A percentile compares a stretch with the other conserved stretches of the same genome.
Evolutionary conservation across 2,329 filamentous ascomycete species (phyloP).

Genomic region (Trichoderma afroharzianum): DNA sequence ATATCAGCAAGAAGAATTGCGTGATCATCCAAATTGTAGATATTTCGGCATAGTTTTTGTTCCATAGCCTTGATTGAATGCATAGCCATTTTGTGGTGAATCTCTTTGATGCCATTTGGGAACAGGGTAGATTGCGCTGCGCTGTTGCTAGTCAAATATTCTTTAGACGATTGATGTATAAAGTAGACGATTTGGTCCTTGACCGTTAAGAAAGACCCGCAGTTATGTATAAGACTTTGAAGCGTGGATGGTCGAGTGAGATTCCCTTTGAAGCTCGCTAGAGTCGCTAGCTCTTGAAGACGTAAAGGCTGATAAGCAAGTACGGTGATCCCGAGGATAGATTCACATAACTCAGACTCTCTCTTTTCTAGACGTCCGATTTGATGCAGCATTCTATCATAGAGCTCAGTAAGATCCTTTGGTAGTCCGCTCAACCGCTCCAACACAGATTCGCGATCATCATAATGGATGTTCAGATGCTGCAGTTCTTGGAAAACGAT

Average conservation of each 20-base stretch:
- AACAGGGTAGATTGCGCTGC: slow-evolving; percentile 28
- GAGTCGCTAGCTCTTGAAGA: not conserved
- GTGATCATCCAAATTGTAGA: slow-evolving; percentile 29
- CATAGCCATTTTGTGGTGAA: slow-evolving; percentile 36
- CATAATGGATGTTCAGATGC: slow-evolving; percentile 14
- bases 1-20: slow-evolving; percentile 13
- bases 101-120: slow-evolving; percentile 22
- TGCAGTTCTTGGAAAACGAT: slow-evolving; percentile 19
- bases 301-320: not conserved
- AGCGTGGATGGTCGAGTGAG: not conserved
- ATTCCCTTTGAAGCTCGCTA: not conserved
- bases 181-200: slow-evolving; percentile 31
- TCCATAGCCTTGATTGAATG: slow-evolving; percentile 23
- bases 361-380: not conserved
- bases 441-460: not conserved
- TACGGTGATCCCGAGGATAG: not conserved
- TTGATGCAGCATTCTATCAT: not conserved
- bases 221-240: slow-evolving; percentile 20
- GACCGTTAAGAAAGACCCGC: slow-evolving; percentile 39
- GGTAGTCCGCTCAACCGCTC: not conserved
- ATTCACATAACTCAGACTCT: not conserved
- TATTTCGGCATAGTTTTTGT: slow-evolving; percentile 31
- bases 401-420: not conserved
- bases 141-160: slow-evolving; percentile 36
- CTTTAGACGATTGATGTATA: slow-evolving; percentile 43